Conservation (phyloP, 306 rosid genomes). For the Prunus padus region DNA sequence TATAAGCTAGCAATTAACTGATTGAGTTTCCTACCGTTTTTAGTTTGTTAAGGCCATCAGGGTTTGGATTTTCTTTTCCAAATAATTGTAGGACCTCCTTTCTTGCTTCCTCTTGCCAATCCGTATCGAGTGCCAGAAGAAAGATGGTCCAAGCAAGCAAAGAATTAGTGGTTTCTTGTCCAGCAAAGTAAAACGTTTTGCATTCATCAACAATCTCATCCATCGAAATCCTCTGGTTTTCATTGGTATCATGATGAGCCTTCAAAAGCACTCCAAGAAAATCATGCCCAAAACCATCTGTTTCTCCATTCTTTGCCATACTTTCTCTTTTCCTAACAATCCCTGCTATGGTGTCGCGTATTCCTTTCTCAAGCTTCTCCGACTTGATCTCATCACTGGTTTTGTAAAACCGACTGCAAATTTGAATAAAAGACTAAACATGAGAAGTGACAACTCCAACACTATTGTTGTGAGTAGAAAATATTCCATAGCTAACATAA, state of each 20-base stretch:
- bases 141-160: not conserved
- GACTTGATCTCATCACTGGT: not conserved
- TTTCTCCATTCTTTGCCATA: too few relatives aligned
- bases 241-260: too few relatives aligned
- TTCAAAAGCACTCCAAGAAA: too few relatives aligned
- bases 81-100: not conserved
- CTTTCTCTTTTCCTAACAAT: too few relatives aligned
- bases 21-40: not conserved
- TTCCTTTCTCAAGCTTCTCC: not conserved
- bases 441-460: not conserved
- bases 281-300: too few relatives aligned
- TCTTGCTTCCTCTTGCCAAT: conserved; percentile 5
- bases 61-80: not conserved
- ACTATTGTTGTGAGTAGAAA: not conserved
- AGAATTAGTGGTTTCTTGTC: too few relatives aligned
- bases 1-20: not conserved
- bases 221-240: too few relatives aligned
- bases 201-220: too few relatives aligned
- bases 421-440: not conserved
- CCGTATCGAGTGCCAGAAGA: not conserved
- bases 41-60: not conserved
- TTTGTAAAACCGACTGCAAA: not conserved
- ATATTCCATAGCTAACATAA: not conserved
- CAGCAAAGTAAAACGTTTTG: not conserved
- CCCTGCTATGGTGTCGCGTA: too few relatives aligned